These are phyloP conservation scores for Aspergillus sparsus DNA, from an alignment of 495 filamentous ascomycete species.

Conservation along the genomic window DNA sequence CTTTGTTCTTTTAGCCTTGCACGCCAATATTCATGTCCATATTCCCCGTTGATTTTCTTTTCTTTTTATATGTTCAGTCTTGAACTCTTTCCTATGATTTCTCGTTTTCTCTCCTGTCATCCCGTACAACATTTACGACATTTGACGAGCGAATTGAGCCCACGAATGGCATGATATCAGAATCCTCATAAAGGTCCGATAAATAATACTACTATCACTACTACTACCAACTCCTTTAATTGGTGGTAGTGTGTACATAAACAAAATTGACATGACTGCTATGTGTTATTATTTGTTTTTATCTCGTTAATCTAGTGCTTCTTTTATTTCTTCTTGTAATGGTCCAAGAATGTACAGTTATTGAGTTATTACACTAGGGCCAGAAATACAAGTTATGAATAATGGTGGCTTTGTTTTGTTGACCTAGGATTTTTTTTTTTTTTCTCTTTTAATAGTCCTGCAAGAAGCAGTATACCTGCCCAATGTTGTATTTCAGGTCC, in stretches of 20 bases:
- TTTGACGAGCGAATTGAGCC: slow-evolving; percentile 6
- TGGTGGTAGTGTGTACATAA: neutral
- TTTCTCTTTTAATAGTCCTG: too few relatives aligned
- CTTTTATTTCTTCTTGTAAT: neutral
- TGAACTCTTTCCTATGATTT: slow-evolving; percentile 3
- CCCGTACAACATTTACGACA: slow-evolving; percentile 7
- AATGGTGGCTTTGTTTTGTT: neutral
- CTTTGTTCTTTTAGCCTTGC: slow-evolving; percentile 1
- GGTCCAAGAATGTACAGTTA: neutral
- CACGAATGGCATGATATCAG: slow-evolving; percentile 11
- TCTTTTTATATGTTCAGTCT: neutral
- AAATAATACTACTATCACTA: neutral
- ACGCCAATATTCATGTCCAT: slow-evolving; percentile 11
- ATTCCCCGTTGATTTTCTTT: slow-evolving; percentile 3
- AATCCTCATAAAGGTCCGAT: neutral
- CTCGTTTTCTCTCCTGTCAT: neutral
- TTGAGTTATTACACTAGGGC: neutral
- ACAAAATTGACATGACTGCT: neutral
- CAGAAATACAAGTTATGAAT: neutral
- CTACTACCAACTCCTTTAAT: neutral
- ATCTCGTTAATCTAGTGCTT: neutral
- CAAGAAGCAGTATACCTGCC: too few relatives aligned
- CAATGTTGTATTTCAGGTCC: too few relatives aligned
- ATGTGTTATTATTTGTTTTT: slow-evolving; percentile 3
- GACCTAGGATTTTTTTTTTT: too few relatives aligned